Conservation (phyloP, 1,284 basidiomycete species). For the Malassezia furfur region DNA sequence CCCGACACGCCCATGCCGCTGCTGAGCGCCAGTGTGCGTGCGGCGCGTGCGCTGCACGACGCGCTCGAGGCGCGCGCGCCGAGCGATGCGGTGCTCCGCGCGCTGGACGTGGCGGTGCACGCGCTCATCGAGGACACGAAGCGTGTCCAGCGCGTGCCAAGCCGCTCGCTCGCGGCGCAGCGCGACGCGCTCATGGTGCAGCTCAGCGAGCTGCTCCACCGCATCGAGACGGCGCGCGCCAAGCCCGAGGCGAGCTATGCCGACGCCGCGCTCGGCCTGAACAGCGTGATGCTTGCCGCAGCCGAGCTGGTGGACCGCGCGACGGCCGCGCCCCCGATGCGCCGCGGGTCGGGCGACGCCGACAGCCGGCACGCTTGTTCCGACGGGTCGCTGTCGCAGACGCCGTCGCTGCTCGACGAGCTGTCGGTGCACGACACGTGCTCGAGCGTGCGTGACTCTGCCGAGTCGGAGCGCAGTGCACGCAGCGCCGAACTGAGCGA, state of each 20-base stretch:
- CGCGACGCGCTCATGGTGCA: neutral
- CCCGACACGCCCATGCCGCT: neutral
- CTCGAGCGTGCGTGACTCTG: constrained; percentile 4
- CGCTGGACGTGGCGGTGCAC: neutral
- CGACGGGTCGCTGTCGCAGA: neutral
- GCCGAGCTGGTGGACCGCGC: neutral
- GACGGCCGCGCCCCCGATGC: neutral
- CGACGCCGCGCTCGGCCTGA: neutral
- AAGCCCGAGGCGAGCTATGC: neutral
- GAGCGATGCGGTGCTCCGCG: neutral
- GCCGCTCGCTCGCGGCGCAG: neutral
- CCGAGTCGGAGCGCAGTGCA: neutral
- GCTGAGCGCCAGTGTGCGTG: neutral
- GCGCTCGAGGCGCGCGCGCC: neutral
- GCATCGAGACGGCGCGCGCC: neutral
- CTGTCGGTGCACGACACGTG: neutral
- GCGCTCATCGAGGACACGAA: neutral
- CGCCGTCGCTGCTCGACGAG: constrained; percentile 2
- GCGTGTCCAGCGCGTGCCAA: neutral
- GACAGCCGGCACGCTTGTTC: neutral
- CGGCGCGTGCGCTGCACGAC: neutral
- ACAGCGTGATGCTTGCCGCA: neutral
- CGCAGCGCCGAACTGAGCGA: neutral
- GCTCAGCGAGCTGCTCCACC: neutral
- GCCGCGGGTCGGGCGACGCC: neutral